Conservation (phyloP, 805 yeast species). For the Sugiyamaella qingdaonensis region DNA sequence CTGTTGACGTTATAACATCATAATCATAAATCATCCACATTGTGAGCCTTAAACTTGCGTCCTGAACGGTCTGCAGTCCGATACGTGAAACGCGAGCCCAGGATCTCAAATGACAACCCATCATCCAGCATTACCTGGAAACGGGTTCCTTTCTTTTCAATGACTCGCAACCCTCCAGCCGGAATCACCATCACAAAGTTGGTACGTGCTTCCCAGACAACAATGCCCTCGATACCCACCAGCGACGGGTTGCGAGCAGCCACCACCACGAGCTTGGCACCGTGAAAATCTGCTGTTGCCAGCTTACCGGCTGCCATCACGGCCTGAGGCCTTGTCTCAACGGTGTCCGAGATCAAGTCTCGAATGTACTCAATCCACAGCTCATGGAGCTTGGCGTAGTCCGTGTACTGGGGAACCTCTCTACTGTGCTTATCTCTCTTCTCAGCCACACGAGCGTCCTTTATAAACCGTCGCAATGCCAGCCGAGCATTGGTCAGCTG, state of each 20-base stretch:
- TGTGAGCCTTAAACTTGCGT: slow-evolving; percentile 77
- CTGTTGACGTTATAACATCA: background rate
- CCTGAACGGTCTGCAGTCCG: slow-evolving; percentile 78
- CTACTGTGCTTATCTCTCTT: background rate
- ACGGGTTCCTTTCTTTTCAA: slow-evolving; percentile 64
- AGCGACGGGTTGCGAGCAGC: slow-evolving; percentile 53
- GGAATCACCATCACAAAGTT: slow-evolving; percentile 57
- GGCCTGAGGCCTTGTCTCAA: background rate
- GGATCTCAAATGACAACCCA: slow-evolving; percentile 53
- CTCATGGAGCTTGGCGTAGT: slow-evolving; percentile 50
- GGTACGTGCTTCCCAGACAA: slow-evolving; percentile 78
- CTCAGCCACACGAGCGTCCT: slow-evolving; percentile 14
- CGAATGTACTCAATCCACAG: slow-evolving; percentile 72
- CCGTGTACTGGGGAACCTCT: slow-evolving; percentile 37
- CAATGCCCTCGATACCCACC: slow-evolving; percentile 67
- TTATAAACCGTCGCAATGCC: slow-evolving; percentile 24
- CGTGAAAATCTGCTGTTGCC: slow-evolving; percentile 76
- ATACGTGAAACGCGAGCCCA: slow-evolving; percentile 76
- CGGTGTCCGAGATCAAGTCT: slow-evolving; percentile 40
- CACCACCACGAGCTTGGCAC: slow-evolving; percentile 59
- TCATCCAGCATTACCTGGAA: slow-evolving; percentile 42
- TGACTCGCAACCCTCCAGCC: slow-evolving; percentile 61
- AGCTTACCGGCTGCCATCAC: slow-evolving; percentile 36
- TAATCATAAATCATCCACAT: slow-evolving; percentile 51
- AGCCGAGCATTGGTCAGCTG: slow-evolving; percentile 23